Evolutionary conservation across 2,329 filamentous ascomycete species (phyloP), one percentile per base, ranked within the genome.

Genomic region (Aspergillus brasiliensis): DNA sequence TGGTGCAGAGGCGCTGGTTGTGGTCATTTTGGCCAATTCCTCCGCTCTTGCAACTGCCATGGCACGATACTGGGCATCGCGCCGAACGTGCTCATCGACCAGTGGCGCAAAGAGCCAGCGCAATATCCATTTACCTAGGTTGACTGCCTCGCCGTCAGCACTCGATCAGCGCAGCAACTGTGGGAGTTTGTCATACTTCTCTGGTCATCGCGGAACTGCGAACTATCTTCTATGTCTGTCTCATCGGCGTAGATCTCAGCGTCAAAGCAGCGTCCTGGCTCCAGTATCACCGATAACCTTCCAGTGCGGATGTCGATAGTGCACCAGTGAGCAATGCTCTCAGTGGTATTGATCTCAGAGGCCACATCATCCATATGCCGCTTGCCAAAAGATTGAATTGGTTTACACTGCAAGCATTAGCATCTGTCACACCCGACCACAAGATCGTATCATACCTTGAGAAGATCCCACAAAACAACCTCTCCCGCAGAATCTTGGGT

Each of bases 211-310:
- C 90, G 84, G 71, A 97, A 97, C 11, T 93, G 89, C 17, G 90
- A 81, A n/a, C 86, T 81, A 63, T 92, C 88, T 10, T 90, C 84
- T 57, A 94, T 68, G 42, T 88, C 82, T 37, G 96, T 80, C 76
- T 98, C 93, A 73, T 99, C 95, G 1, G 92, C 94, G 73, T 99
- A 99, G 76, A 97, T 90, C 72, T 99, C 95, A 15, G 93, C 95
- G 76, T 99, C 95, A 68, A 99, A 99, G 74, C 93, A 97, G 67
- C 96, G 96, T 70, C 95, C 96, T 42, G 93, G 91, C 72, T 99
- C 95, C 17, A 99, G 77, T 17, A 96, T 89, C 3, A 97, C 94
- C 2, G 92, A 94, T 57, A 99, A 81, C 63, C 91, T 92, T 37
- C 95, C 95, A 4, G 94, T 98, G 67, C 94, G 89, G 19, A 94